Evolutionary conservation across 768 basidiomycete genomes (phyloP).

Genomic region (Phlebiopsis gigantea): DNA sequence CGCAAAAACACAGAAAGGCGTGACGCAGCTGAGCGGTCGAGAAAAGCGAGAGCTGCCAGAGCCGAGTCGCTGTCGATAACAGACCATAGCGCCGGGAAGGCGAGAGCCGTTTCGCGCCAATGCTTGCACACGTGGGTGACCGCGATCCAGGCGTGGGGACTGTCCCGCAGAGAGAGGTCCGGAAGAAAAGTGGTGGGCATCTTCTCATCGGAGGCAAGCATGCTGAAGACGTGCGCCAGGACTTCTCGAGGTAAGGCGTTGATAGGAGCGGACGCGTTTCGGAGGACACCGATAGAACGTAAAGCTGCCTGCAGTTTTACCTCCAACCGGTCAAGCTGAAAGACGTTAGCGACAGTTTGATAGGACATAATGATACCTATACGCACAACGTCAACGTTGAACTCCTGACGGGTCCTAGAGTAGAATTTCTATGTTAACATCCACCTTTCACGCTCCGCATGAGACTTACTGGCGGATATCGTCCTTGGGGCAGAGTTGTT

Average conservation of each 20-base stretch:
- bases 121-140: constrained; percentile 12
- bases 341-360: not conserved
- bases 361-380: not conserved
- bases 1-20: constrained; percentile 4
- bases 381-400: constrained; percentile 6
- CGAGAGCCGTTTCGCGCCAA: constrained; percentile 12
- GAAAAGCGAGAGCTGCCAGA: constrained; percentile 1
- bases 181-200: constrained; percentile 9
- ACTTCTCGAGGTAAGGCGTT: constrained; percentile 11
- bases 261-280: constrained; percentile 13
- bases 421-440: not conserved
- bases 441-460: too few relatives aligned
- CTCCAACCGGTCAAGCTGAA: constrained; percentile 8
- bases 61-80: constrained; percentile 10
- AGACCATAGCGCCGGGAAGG: constrained; percentile 10
- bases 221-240: constrained; percentile 7
- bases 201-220: not conserved
- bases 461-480: constrained; percentile 5
- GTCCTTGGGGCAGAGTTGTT: not conserved
- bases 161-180: not conserved
- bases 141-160: constrained; percentile 5
- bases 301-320: not conserved
- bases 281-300: constrained; percentile 2
- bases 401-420: constrained; percentile 6
- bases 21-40: constrained; percentile 6